A percentile compares a stretch with the other conserved stretches of the same genome.
Conservation (phyloP, 2,329 filamentous ascomycete species). For the Tolypocladium guangdongense region DNA sequence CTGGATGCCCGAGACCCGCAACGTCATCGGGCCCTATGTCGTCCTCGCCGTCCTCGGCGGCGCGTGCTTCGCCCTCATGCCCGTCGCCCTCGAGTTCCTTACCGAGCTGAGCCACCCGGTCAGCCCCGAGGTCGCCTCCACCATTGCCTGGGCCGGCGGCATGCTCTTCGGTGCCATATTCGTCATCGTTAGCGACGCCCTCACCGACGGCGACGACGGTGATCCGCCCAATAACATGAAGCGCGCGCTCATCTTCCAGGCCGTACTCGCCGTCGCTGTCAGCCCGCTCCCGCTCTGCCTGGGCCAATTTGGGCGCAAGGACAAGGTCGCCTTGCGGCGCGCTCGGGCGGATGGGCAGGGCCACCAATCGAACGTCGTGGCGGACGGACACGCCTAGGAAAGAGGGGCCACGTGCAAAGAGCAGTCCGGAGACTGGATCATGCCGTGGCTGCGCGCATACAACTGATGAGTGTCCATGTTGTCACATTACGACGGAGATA, state of each 20-base stretch:
- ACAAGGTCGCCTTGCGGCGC: conserved; percentile 39
- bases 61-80: conserved; percentile 67
- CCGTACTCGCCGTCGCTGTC: conserved; percentile 53
- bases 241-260: conserved; percentile 66
- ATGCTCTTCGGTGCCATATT: conserved; percentile 80
- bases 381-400: background rate
- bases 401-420: background rate
- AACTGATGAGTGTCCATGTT: background rate
- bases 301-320: conserved; percentile 54
- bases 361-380: background rate
- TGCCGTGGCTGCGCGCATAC: too few species aligned
- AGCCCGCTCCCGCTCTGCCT: conserved; percentile 59
- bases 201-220: conserved; percentile 44
- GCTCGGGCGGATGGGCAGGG: conserved; percentile 30
- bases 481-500: background rate
- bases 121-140: conserved; percentile 73
- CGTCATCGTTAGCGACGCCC: conserved; percentile 68
- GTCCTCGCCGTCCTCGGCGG: conserved; percentile 71
- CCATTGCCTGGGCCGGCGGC: conserved; percentile 75
- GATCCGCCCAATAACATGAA: conserved; percentile 62
- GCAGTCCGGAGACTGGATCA: too few species aligned
- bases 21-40: conserved; percentile 60
- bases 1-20: conserved; percentile 56
- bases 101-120: conserved; percentile 82
- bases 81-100: conserved; percentile 76